phyloP scores from a whole-genome alignment of 495 filamentous ascomycete genomes.

The Hypomontagnella submonticulosa region DNA sequence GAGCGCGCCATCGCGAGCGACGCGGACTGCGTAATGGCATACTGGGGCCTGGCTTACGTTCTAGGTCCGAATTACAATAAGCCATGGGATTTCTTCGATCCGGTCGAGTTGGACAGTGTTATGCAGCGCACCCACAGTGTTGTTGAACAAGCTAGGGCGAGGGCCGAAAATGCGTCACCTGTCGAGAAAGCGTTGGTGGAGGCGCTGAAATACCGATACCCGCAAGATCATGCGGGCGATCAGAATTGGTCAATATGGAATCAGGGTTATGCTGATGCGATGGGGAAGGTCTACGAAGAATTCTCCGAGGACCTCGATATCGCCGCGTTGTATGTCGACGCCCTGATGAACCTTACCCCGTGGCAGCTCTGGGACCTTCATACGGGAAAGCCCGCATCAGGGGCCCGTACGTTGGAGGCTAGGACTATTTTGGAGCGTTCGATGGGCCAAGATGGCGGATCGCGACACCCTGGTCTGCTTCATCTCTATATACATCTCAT shows the following conservation, averaged over 20 bases:
- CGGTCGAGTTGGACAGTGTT: conserved; percentile 60
- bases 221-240: conserved; percentile 49
- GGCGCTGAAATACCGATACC: conserved; percentile 67
- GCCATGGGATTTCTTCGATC: conserved; percentile 74
- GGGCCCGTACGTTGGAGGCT: conserved; percentile 66
- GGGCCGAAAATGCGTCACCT: conserved; percentile 45
- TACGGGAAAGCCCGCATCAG: conserved; percentile 65
- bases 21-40: conserved; percentile 66
- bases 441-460: conserved; percentile 55
- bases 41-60: conserved; percentile 74
- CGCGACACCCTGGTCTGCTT: conserved; percentile 69
- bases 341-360: conserved; percentile 75
- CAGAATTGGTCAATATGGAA: conserved; percentile 65
- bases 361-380: conserved; percentile 73
- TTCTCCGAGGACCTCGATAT: conserved; percentile 70
- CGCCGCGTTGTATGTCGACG: conserved; percentile 69
- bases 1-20: conserved; percentile 66
- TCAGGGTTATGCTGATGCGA: conserved; percentile 67
- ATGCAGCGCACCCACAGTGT: conserved; percentile 60
- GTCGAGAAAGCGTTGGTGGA: conserved; percentile 68
- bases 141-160: conserved; percentile 51
- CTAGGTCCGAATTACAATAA: conserved; percentile 81
- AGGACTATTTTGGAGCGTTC: conserved; percentile 65
- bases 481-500: conserved; percentile 79
- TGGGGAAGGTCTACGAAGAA: conserved; percentile 64